phyloP scores from a whole-genome alignment of 163 green algal species.

The Volvox carteri region DNA sequence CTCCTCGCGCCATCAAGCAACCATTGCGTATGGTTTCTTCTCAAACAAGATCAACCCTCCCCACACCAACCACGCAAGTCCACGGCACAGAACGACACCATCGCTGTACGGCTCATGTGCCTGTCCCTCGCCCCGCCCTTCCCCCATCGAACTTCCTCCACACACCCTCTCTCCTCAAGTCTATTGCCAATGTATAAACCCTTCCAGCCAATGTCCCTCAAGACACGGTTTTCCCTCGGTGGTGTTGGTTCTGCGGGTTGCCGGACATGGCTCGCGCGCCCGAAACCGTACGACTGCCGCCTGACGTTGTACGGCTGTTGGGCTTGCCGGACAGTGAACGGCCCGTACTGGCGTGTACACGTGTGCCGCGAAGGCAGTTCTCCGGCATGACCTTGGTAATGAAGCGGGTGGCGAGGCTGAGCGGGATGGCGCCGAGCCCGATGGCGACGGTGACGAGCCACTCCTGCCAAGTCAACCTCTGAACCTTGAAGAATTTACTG shows the following conservation, averaged over 20 bases:
- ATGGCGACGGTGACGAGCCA: slow-evolving; percentile 70
- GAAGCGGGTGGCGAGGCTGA: slow-evolving; percentile 59
- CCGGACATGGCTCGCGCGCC: slow-evolving; percentile 7
- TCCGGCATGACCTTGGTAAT: slow-evolving; percentile 48
- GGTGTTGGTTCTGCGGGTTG: background rate
- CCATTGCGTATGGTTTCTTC: too few species aligned
- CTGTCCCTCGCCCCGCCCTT: too few species aligned
- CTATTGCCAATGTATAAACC: too few species aligned
- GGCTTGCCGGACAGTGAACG: slow-evolving; percentile 49
- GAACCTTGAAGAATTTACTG: slow-evolving; percentile 73
- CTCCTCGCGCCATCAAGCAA: too few species aligned
- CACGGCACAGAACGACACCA: too few species aligned
- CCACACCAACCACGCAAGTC: too few species aligned
- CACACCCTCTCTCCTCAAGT: too few species aligned
- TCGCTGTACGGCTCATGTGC: too few species aligned
- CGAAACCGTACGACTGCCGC: background rate
- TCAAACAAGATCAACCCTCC: too few species aligned
- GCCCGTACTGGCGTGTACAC: slow-evolving; percentile 41
- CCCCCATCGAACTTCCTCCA: too few species aligned
- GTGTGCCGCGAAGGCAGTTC: slow-evolving; percentile 54
- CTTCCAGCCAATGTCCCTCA: background rate
- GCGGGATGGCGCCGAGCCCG: slow-evolving; percentile 58
- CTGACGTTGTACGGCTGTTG: background rate
- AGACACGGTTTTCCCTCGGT: background rate
- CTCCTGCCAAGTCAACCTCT: slow-evolving; percentile 65